Percentiles rank a stretch among this genome's conserved stretches.
These are phyloP conservation scores for Fagopyrum homotropicum DNA, from an alignment of 148 eudicot genomes.

Conservation along the genomic window DNA sequence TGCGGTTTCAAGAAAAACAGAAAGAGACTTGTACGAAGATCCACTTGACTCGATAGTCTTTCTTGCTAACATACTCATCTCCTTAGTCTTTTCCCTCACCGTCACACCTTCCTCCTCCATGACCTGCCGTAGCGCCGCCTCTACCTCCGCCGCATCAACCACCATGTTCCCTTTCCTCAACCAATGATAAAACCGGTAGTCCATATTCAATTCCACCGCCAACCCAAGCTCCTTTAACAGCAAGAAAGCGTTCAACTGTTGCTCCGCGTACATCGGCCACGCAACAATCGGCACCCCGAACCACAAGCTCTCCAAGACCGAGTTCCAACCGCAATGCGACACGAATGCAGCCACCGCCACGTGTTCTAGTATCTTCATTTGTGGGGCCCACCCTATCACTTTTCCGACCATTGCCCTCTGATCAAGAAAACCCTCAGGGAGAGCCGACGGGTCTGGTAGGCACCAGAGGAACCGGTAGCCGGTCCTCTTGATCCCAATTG, in stretches of 20 bases:
- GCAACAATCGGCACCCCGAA: neutral
- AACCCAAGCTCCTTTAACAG: neutral
- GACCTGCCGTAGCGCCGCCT: neutral
- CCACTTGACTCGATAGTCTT: neutral
- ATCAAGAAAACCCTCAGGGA: neutral
- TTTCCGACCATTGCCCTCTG: neutral
- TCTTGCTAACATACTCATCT: neutral
- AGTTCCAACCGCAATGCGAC: neutral
- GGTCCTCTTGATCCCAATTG: neutral
- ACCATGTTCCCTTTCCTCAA: neutral
- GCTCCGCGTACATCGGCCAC: neutral
- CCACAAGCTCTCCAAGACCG: neutral
- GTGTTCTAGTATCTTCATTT: neutral
- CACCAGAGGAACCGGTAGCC: slow-evolving; percentile 24
- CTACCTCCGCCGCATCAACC: neutral
- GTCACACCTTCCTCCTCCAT: neutral
- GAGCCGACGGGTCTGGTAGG: neutral
- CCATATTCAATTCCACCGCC: neutral
- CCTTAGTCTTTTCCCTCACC: neutral
- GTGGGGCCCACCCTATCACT: neutral
- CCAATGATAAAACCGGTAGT: neutral
- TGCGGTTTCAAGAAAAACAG: neutral
- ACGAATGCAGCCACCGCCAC: neutral
- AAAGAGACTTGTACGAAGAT: neutral
- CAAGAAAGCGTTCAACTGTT: neutral